Conservation (phyloP, 371 early-diverging fungal genomes). For the Mucor plumbeus region DNA sequence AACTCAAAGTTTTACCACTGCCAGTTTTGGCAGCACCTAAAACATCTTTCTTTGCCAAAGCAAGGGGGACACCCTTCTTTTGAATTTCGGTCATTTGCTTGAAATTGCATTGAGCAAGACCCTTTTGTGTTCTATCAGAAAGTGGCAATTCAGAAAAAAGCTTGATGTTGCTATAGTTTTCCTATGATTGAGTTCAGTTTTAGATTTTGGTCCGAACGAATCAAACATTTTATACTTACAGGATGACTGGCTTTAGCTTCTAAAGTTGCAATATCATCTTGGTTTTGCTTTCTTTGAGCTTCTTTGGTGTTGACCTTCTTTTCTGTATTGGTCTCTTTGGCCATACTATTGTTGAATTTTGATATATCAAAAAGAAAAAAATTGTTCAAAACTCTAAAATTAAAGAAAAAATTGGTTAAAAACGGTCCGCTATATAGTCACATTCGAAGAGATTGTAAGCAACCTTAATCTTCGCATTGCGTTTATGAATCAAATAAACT, state of each 20-base stretch:
- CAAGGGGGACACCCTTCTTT: constrained; percentile 87
- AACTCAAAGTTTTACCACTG: constrained; percentile 99
- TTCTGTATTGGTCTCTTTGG: constrained; percentile 13
- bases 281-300: constrained; percentile 21
- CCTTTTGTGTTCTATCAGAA: constrained; percentile 66
- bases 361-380: constrained; percentile 5
- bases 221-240: constrained; percentile 25
- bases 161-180: constrained; percentile 36
- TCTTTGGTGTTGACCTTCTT: constrained; percentile 9
- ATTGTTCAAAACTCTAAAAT: not conserved
- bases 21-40: constrained; percentile 99
- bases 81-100: constrained; percentile 98
- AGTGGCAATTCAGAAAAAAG: constrained; percentile 74
- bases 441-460: not conserved
- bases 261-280: constrained; percentile 38
- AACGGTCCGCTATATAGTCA: constrained; percentile 8
- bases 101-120: constrained; percentile 79
- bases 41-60: constrained; percentile 88
- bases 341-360: not conserved
- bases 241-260: constrained; percentile 44
- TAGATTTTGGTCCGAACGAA: not conserved
- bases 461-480: not conserved
- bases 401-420: not conserved
- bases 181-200: constrained; percentile 27
- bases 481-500: not conserved